Conservation (phyloP, 2,329 filamentous ascomycete genomes). For the Penicillium sclerotigenum region DNA sequence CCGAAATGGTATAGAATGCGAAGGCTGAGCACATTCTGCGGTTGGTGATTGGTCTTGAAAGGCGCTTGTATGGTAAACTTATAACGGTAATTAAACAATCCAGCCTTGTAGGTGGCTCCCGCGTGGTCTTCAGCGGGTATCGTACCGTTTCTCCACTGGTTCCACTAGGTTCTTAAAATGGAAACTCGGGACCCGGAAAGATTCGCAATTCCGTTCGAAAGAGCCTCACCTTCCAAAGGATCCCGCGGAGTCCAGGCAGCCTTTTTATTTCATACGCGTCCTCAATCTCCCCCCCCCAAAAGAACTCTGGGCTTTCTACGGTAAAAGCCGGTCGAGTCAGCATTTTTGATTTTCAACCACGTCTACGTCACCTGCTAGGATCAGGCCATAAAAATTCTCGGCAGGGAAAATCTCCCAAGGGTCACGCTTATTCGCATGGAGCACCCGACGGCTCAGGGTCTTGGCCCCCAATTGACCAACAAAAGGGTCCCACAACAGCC, state of each 20-base stretch:
- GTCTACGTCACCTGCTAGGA: neutral
- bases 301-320: neutral
- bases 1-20: slow-evolving; percentile 18
- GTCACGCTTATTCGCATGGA: neutral
- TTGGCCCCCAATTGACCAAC: neutral
- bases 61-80: neutral
- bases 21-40: slow-evolving; percentile 21
- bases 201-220: neutral
- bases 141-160: slow-evolving; percentile 5
- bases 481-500: neutral
- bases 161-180: slow-evolving; percentile 9
- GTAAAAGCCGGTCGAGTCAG: neutral
- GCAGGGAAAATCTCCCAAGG: neutral
- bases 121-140: neutral
- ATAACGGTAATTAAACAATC: neutral
- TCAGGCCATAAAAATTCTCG: neutral
- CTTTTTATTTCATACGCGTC: neutral
- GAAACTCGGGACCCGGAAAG: slow-evolving; percentile 4
- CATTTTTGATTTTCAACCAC: neutral
- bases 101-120: slow-evolving; percentile 1
- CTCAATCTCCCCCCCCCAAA: neutral
- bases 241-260: neutral
- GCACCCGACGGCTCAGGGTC: neutral
- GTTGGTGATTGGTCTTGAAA: slow-evolving; percentile 11
- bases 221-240: slow-evolving; percentile 1